Conservation (phyloP, 1,139 yeast genomes). For the Pneumocystis oryctolagi region DNA sequence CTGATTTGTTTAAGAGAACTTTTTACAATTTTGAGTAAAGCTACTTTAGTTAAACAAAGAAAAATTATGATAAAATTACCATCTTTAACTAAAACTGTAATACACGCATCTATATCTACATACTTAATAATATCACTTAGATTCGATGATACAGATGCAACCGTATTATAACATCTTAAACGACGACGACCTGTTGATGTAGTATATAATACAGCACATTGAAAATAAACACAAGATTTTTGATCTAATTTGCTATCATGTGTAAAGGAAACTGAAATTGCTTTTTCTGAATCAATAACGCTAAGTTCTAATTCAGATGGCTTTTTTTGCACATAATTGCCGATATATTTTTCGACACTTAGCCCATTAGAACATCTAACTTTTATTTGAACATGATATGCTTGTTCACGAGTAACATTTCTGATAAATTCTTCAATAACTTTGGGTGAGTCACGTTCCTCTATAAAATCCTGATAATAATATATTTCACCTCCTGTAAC, state of each 20-base stretch:
- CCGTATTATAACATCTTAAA: conserved; percentile 68
- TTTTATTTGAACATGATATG: conserved; percentile 71
- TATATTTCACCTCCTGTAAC: conserved; percentile 59
- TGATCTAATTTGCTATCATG: conserved; percentile 67
- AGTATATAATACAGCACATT: conserved; percentile 77
- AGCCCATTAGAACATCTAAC: conserved; percentile 81
- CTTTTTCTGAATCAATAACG: conserved; percentile 45
- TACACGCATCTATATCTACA: conserved; percentile 70
- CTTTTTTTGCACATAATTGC: conserved; percentile 30
- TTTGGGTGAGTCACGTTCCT: conserved; percentile 55
- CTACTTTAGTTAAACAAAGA: conserved; percentile 21
- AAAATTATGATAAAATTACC: neutral
- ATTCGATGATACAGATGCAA: conserved; percentile 67
- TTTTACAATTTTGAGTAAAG: conserved; percentile 42
- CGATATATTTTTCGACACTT: conserved; percentile 67
- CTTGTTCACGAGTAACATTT: conserved; percentile 28
- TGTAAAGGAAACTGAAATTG: conserved; percentile 54
- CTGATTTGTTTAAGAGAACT: conserved; percentile 49
- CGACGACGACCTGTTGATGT: conserved; percentile 60
- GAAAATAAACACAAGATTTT: conserved; percentile 73
- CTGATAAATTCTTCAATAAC: conserved; percentile 46
- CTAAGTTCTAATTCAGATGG: conserved; percentile 59
- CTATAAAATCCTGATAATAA: conserved; percentile 52
- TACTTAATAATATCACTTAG: conserved; percentile 61
- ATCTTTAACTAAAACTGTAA: conserved; percentile 55